phyloP scores from a whole-genome alignment of 2,329 filamentous ascomycete genomes.

The Drechslerella coelobrocha region DNA sequence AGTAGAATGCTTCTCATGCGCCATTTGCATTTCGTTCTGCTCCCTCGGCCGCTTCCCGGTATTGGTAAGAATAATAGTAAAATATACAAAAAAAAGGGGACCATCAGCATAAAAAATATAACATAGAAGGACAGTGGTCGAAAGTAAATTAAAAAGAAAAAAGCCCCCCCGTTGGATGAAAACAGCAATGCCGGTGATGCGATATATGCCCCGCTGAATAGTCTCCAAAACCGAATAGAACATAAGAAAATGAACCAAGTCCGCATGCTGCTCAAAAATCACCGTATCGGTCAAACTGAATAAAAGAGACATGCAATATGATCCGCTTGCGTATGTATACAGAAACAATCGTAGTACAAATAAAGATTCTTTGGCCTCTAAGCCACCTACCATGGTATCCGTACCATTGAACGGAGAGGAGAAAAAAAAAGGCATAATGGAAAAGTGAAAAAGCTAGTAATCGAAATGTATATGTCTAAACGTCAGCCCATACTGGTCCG shows the following conservation, averaged over 20 bases:
- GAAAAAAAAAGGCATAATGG: slow-evolving; percentile 7
- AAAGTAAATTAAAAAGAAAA: too few species aligned
- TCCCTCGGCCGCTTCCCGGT: too few species aligned
- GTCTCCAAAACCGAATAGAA: too few species aligned
- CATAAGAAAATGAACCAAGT: too few species aligned
- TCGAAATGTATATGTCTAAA: slow-evolving; percentile 34
- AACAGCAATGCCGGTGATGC: not conserved
- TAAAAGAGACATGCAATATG: not conserved
- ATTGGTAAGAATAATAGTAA: too few species aligned
- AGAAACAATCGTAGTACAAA: not conserved
- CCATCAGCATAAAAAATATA: too few species aligned
- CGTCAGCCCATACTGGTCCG: slow-evolving; percentile 54
- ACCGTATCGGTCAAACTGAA: not conserved
- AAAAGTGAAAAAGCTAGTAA: not conserved
- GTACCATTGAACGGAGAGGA: not conserved
- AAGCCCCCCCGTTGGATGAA: not conserved
- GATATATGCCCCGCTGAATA: not conserved
- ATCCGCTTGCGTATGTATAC: not conserved
- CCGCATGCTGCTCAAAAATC: not conserved
- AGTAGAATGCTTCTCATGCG: too few species aligned
- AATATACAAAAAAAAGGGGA: too few species aligned
- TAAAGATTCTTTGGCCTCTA: not conserved
- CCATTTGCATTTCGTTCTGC: too few species aligned
- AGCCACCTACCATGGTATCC: slow-evolving; percentile 9
- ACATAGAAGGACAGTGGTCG: too few species aligned